Percentiles rank a stretch among this genome's conserved stretches.
phyloP scores from a whole-genome alignment of 2,329 filamentous ascomycete species.

The Mycosphaerelloides madeirae region DNA sequence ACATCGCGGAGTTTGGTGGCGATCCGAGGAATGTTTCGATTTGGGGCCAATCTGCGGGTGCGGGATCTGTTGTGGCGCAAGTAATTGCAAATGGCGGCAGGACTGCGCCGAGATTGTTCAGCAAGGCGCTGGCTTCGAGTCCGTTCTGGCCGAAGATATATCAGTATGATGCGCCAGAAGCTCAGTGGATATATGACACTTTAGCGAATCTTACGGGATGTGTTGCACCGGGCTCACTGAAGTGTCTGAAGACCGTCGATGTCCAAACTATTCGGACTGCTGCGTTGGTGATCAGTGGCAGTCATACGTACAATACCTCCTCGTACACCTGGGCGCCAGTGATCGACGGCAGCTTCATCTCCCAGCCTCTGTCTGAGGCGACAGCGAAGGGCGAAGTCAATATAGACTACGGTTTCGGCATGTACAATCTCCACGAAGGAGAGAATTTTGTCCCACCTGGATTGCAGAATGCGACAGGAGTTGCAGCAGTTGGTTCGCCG shows the following conservation, averaged over 20 bases:
- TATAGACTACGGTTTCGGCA: constrained; percentile 47
- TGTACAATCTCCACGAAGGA: constrained; percentile 61
- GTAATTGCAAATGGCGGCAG: constrained; percentile 49
- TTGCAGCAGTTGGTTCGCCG: constrained; percentile 22
- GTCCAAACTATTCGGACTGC: constrained; percentile 55
- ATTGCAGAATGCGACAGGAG: constrained; percentile 34
- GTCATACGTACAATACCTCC: constrained; percentile 51
- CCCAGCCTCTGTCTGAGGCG: constrained; percentile 43
- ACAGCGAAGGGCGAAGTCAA: constrained; percentile 39
- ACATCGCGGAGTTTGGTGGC: constrained; percentile 40
- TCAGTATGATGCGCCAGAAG: constrained; percentile 46
- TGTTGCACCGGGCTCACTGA: constrained; percentile 42
- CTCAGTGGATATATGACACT: constrained; percentile 48
- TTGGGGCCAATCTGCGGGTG: constrained; percentile 27
- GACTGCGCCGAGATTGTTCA: constrained; percentile 44
- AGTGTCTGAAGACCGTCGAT: constrained; percentile 52
- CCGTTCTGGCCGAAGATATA: constrained; percentile 60
- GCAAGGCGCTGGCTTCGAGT: constrained; percentile 48
- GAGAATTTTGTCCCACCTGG: constrained; percentile 57
- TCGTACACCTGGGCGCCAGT: constrained; percentile 59
- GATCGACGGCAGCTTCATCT: constrained; percentile 53
- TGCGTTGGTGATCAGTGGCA: constrained; percentile 45
- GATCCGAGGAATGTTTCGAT: constrained; percentile 23
- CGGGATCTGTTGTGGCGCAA: constrained; percentile 47
- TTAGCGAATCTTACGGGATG: constrained; percentile 49